Evolutionary conservation across 2,329 filamentous ascomycete species (phyloP), one percentile per base, ranked within the genome.

Genomic region (Teratosphaeria epicoccoides): DNA sequence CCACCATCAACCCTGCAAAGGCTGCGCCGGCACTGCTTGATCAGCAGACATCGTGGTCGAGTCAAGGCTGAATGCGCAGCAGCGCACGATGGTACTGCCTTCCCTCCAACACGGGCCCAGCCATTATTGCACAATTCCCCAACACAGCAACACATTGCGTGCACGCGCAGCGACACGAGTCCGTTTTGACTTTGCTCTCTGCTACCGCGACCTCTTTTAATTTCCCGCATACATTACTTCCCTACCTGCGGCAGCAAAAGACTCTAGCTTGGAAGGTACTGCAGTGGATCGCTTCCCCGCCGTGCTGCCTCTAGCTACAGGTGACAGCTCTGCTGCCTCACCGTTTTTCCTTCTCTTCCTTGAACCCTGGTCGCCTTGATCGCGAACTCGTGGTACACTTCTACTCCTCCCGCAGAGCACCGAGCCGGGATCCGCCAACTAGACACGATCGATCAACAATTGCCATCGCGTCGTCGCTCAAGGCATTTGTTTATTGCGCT

Each of bases 251-350:
- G 25, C 47, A 49, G 46, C 46, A 45, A 43, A 46, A 51, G 47
- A 24, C 28, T 55, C 52, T 49, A 52, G 43, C 46, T 55, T 44
- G 24, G 50, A 50, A 33, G 48, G 48, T 22, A 10, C 49, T 43
- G 49, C 49, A 17, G 49, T 52, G 49, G 52, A 50, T 25, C 49
- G 25, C 5, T 52, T 48, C 55, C 52, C 47, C 50, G 47, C 55
- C 55, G 50, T 53, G 37, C 47, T 53, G 44, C 55, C 52, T 53
- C 50, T 29, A 43, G 20, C 17, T 43, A 48, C 43, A 52, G 43
- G 37, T 51, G 53, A 55, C 51, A 53, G 47, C 49, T 50, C 54
- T 49, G 54, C 47, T 40, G 33, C 33, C 52, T 56, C 52, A 44
- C 50, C 52, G 50, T 53, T 52, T 52, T 51, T 44, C 47, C 40